phyloP scores from a whole-genome alignment of 2,329 filamentous ascomycete species.

The Aspergillus puulaauensis region DNA sequence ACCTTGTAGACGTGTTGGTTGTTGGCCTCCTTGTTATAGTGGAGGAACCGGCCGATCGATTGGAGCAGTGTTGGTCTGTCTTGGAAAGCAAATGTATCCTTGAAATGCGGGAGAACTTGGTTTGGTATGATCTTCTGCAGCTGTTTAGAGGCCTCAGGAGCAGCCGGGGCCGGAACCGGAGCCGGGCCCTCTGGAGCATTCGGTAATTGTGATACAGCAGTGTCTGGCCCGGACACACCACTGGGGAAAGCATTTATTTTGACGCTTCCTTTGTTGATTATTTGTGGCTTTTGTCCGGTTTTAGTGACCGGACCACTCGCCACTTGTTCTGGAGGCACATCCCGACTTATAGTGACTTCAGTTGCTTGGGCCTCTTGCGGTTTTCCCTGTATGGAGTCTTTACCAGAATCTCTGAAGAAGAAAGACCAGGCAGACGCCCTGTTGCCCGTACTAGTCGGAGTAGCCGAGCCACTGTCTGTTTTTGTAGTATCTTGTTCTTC shows the following conservation, averaged over 20 bases:
- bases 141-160: conserved; percentile 36
- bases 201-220: conserved; percentile 18
- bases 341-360: conserved; percentile 23
- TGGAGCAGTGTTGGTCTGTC: conserved; percentile 65
- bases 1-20: conserved; percentile 71
- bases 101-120: conserved; percentile 49
- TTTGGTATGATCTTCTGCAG: conserved; percentile 42
- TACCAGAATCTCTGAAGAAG: conserved; percentile 39
- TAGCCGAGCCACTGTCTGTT: conserved; percentile 20
- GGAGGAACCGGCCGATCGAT: conserved; percentile 45
- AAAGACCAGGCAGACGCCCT: conserved; percentile 43
- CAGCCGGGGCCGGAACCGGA: conserved; percentile 21
- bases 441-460: conserved; percentile 18
- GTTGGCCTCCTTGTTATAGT: conserved; percentile 56
- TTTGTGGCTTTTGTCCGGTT: conserved; percentile 25
- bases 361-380: conserved; percentile 27
- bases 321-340: conserved; percentile 17
- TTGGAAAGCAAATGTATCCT: conserved; percentile 46
- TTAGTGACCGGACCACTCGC: conserved; percentile 20
- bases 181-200: conserved; percentile 16
- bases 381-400: conserved; percentile 23
- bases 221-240: conserved; percentile 24
- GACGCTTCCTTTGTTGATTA: conserved; percentile 28
- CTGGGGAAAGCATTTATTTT: conserved; percentile 30
- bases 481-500: conserved; percentile 20